Evolutionary conservation across 192 early-diverging fungal species (phyloP).

Genomic region (Fimicolochytrium jonesii): DNA sequence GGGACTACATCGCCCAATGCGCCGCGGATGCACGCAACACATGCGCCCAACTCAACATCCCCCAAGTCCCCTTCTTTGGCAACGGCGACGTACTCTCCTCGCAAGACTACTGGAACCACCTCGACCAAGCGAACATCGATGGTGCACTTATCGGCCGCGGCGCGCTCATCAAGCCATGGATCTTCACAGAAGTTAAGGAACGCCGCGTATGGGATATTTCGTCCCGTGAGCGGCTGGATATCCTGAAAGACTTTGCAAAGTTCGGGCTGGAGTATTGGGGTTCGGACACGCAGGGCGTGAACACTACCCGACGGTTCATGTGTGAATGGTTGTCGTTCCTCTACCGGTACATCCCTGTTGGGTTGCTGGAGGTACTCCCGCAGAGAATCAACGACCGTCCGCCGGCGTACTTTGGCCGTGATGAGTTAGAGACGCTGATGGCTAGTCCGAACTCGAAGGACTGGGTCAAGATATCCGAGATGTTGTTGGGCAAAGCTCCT

Average conservation of each 20-base stretch:
- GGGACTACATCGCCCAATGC: constrained; percentile 82
- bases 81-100: constrained; percentile 75
- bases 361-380: constrained; percentile 87
- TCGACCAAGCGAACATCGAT: constrained; percentile 52
- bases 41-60: no score
- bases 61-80: constrained; percentile 54
- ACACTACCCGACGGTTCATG: constrained; percentile 66
- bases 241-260: constrained; percentile 73
- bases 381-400: constrained; percentile 91
- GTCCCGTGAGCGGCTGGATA: constrained; percentile 83
- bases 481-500: constrained; percentile 85
- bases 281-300: constrained; percentile 81
- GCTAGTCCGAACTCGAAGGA: constrained; percentile 70
- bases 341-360: constrained; percentile 82
- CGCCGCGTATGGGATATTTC: constrained; percentile 88
- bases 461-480: constrained; percentile 93
- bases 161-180: constrained; percentile 95
- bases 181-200: constrained; percentile 90
- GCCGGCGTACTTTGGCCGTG: constrained; percentile 75
- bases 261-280: constrained; percentile 98
- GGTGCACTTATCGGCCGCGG: constrained; percentile 92
- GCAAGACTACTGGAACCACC: constrained; percentile 73
- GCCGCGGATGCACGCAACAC: constrained; percentile 9
- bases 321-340: constrained; percentile 51
- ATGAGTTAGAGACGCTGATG: constrained; percentile 94